Base-by-base conservation (phyloP, 495 filamentous ascomycete species). In the Astrothelium subdiscretum region DNA sequence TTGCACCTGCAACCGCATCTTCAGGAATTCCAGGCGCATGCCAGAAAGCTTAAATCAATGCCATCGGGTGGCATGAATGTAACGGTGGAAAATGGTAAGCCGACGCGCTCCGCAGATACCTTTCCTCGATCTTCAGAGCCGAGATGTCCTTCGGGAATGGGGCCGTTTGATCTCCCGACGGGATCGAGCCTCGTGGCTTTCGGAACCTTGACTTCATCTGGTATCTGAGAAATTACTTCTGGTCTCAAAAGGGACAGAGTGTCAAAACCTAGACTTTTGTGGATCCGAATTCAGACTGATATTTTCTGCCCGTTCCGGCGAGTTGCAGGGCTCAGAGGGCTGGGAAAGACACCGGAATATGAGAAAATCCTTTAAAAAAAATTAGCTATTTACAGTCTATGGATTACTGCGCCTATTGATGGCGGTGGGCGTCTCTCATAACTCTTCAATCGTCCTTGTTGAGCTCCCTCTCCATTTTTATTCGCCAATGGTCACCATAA, bases 401-500 rank as follows among this genome's bases (percentile, higher is more conserved):
- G 8, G 35, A 38, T 15, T 15, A 6, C 35, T 8, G 15, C 35
- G 35, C 15, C 35, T 38, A 0, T 38, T 38, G 35, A 8, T 8
- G 0, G 15, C 15, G 8, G 22, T 26, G 24, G 12, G 11, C 24
- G 0, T 29, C 6, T 54, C 48, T 54, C 48, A 54, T 29, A 15
- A 54, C 8, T 48, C 20, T 27, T 54, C 29, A 15, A 8, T 54
- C 24, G 10, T 27, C 63, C 32, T 43, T 52, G 51, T 64, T 65
- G 58, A 77, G 59, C 58, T 76, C 73, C 67, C 75, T 72, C 64
- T 87, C 84, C 88, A 94, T 90, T 57, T 69, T 72, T 65, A 77
- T 68, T 71, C 90, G 79, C 91, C 90, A 94, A 44, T 73, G 73
- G 20, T 81, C 78, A 0, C 85, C 87, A 62, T 76, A 88, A 54